phyloP scores from a whole-genome alignment of 371 early-diverging fungal genomes.

The Haplosporangium sp. region DNA sequence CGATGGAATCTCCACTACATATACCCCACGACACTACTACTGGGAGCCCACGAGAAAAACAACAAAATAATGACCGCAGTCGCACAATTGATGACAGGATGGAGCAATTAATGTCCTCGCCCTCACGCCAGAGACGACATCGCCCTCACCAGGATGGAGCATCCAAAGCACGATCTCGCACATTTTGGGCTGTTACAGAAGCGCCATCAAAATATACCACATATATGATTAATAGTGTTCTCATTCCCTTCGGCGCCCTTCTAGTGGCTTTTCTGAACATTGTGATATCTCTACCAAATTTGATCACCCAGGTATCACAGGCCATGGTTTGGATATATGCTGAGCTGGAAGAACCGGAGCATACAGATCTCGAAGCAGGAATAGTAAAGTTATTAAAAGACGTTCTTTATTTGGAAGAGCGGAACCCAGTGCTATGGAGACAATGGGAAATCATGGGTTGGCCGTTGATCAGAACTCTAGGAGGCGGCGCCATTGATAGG shows the following conservation, averaged over 20 bases:
- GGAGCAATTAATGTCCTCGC: neutral
- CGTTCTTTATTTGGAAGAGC: constrained; percentile 47
- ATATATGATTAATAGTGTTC: constrained; percentile 31
- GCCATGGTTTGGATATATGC: constrained; percentile 49
- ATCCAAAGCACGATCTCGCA: constrained; percentile 3
- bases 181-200: constrained; percentile 23
- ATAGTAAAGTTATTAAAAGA: constrained; percentile 35
- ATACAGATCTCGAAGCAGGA: constrained; percentile 36
- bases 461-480: constrained; percentile 42
- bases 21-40: constrained; percentile 14
- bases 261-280: constrained; percentile 33
- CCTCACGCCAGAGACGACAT: neutral
- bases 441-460: constrained; percentile 56
- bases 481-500: constrained; percentile 48
- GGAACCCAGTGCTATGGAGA: constrained; percentile 49
- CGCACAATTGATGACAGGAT: neutral
- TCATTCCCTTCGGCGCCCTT: constrained; percentile 30
- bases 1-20: constrained; percentile 19
- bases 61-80: neutral
- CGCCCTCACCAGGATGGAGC: neutral
- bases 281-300: constrained; percentile 24
- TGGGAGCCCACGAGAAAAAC: neutral
- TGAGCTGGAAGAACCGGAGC: constrained; percentile 46
- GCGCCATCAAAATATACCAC: constrained; percentile 33
- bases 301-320: constrained; percentile 25